Evolutionary conservation across 495 filamentous ascomycete species (phyloP).

Genomic region (Xylaria telfairii): DNA sequence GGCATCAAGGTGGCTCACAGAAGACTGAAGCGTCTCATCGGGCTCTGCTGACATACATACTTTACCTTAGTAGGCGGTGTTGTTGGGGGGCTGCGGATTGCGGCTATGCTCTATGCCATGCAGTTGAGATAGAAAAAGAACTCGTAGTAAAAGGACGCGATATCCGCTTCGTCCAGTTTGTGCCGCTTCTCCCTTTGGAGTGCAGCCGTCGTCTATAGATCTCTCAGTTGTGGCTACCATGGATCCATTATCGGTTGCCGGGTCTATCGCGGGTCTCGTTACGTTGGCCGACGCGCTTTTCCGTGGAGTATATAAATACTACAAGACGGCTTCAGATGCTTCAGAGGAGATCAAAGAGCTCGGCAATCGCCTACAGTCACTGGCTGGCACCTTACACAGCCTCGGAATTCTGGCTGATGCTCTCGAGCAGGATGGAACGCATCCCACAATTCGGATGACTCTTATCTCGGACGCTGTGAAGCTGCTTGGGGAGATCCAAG

Average conservation of each 20-base stretch:
- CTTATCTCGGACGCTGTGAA: conserved; percentile 24
- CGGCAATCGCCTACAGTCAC: conserved; percentile 28
- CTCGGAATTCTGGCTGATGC: conserved; percentile 33
- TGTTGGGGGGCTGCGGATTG: too few relatives aligned
- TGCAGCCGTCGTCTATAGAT: too few relatives aligned
- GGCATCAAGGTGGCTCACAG: background rate
- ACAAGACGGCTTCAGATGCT: conserved; percentile 39
- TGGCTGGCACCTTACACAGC: conserved; percentile 42
- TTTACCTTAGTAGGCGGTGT: too few relatives aligned
- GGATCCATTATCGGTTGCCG: conserved; percentile 44
- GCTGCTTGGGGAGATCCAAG: conserved; percentile 19
- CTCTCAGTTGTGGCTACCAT: background rate
- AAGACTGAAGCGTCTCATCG: background rate
- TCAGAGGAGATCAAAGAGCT: conserved; percentile 33
- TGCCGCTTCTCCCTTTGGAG: too few relatives aligned
- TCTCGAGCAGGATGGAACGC: conserved; percentile 33
- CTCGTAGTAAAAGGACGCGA: too few relatives aligned
- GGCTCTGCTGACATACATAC: too few relatives aligned
- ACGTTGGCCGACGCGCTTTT: conserved; percentile 43
- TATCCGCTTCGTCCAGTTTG: too few relatives aligned
- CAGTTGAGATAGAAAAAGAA: too few relatives aligned
- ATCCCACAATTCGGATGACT: conserved; percentile 28
- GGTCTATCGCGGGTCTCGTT: conserved; percentile 46
- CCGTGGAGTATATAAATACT: conserved; percentile 37
- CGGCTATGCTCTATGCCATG: too few relatives aligned